These are phyloP conservation scores for Coniochaeta sp. DNA, from an alignment of 2,329 filamentous ascomycete species.

Conservation along the genomic window DNA sequence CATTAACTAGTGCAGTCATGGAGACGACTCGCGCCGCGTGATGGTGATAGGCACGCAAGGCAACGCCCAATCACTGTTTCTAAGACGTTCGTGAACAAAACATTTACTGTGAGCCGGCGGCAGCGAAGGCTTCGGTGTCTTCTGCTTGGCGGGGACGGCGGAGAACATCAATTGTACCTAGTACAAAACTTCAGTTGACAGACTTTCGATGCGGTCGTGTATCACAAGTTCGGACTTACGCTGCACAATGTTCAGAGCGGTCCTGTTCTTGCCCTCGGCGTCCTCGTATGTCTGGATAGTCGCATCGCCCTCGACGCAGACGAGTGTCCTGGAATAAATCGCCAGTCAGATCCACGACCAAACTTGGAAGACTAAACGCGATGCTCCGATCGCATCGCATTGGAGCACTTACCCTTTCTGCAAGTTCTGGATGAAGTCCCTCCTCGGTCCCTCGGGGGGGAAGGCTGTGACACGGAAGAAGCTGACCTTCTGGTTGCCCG, in stretches of 20 bases:
- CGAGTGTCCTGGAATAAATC: conserved; percentile 50
- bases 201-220: neutral
- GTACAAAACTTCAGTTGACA: neutral
- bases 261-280: conserved; percentile 60
- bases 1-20: neutral
- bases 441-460: conserved; percentile 53
- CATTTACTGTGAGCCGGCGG: neutral
- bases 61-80: neutral
- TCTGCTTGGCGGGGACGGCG: neutral
- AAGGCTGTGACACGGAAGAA: conserved; percentile 83
- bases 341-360: conserved; percentile 6
- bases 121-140: neutral
- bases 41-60: neutral
- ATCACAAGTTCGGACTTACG: conserved; percentile 47
- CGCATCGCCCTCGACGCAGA: conserved; percentile 81
- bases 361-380: neutral
- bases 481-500: conserved; percentile 60
- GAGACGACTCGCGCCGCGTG: neutral
- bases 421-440: conserved; percentile 65
- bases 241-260: conserved; percentile 64
- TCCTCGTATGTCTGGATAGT: conserved; percentile 60
- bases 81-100: neutral
- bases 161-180: neutral
- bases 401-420: conserved; percentile 74
- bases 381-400: neutral